These are phyloP conservation scores for Epichloe glyceriae DNA, from an alignment of 2,329 filamentous ascomycete species.

Conservation along the genomic window DNA sequence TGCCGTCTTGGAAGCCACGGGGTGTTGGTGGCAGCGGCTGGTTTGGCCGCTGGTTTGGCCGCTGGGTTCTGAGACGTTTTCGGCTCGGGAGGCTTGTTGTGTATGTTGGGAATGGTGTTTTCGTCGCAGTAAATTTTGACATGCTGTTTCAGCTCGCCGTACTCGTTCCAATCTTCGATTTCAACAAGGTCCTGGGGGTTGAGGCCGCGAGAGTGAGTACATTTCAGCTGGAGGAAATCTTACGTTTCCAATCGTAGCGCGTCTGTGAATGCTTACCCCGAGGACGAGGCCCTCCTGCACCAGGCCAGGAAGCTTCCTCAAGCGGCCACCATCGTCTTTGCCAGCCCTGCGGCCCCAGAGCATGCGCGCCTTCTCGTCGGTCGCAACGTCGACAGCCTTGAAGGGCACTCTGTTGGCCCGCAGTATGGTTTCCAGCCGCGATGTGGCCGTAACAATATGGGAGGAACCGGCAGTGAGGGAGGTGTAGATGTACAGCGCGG, in stretches of 20 bases:
- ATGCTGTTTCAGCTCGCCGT: constrained; percentile 83
- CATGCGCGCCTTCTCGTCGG: constrained; percentile 76
- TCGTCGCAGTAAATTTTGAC: constrained; percentile 58
- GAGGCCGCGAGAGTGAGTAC: neutral
- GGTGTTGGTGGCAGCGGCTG: constrained; percentile 11
- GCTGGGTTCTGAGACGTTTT: constrained; percentile 17
- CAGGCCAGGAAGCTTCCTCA: constrained; percentile 72
- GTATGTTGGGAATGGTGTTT: constrained; percentile 42
- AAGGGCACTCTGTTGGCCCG: constrained; percentile 92
- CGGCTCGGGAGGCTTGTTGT: constrained; percentile 35
- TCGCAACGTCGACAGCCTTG: constrained; percentile 81
- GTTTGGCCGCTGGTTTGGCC: constrained; percentile 12
- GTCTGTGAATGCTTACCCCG: constrained; percentile 48
- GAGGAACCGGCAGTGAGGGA: constrained; percentile 91
- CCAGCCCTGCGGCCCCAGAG: constrained; percentile 76
- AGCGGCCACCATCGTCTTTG: constrained; percentile 48
- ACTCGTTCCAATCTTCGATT: constrained; percentile 98
- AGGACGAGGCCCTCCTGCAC: constrained; percentile 79
- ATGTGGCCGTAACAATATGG: constrained; percentile 91
- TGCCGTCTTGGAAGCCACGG: constrained; percentile 10
- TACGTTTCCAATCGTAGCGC: no score
- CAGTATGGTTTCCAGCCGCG: constrained; percentile 88
- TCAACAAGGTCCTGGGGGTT: constrained; percentile 67
- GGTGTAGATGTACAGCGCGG: constrained; percentile 84
- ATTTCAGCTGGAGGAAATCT: no score